These are phyloP conservation scores for Rhododendron ovatum DNA, from an alignment of 148 eudicot genomes.

Conservation along the genomic window DNA sequence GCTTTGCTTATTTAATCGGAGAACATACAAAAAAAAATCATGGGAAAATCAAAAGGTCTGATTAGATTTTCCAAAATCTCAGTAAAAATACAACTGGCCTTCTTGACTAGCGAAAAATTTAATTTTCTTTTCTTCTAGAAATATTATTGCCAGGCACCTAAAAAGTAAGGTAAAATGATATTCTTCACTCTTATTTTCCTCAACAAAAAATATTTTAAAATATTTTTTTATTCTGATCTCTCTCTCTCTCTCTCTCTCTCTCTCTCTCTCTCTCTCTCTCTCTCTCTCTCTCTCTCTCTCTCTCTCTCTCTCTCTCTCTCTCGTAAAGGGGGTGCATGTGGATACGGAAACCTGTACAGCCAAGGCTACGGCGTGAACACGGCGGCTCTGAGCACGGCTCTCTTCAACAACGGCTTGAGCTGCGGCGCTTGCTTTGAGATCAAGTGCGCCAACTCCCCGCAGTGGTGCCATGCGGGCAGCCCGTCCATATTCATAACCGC, in stretches of 20 bases:
- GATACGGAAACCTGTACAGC: constrained; percentile 8
- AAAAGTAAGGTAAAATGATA: neutral
- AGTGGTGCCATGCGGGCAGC: constrained; percentile 4
- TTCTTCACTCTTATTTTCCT: neutral
- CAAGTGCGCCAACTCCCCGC: neutral
- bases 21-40: neutral
- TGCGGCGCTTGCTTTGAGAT: constrained; percentile 11
- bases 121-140: neutral
- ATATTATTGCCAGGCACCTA: neutral
- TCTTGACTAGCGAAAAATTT: neutral
- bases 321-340: constrained; percentile 1
- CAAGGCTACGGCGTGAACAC: constrained; percentile 16
- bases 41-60: neutral
- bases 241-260: neutral
- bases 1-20: neutral
- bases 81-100: neutral
- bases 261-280: neutral
- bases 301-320: neutral
- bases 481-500: constrained; percentile 3
- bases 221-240: neutral
- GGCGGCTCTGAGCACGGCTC: constrained; percentile 11
- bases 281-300: neutral
- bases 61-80: neutral
- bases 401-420: constrained; percentile 8
- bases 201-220: no score